Evolutionary conservation across 257 asterid genomes (phyloP).

Genomic region (Voacanga thouarsii): DNA sequence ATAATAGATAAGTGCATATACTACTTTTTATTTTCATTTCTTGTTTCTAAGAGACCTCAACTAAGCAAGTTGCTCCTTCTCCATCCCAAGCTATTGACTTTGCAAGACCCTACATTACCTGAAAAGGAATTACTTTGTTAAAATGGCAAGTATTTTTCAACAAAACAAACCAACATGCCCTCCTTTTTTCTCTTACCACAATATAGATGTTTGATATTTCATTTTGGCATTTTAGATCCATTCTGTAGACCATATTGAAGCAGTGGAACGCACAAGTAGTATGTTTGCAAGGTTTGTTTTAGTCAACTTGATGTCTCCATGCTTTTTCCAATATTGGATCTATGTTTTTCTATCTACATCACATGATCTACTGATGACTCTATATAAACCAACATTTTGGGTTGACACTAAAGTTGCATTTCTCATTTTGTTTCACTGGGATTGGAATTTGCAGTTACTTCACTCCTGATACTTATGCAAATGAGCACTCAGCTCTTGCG

Average conservation of each 20-base stretch:
- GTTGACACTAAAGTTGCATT: neutral
- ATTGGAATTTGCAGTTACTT: constrained; percentile 66
- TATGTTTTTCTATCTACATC: too few relatives aligned
- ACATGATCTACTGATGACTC: neutral
- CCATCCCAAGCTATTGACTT: constrained; percentile 99
- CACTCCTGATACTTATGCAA: constrained; percentile 97
- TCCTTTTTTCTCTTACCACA: too few relatives aligned
- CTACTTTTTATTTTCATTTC: neutral
- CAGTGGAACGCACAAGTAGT: constrained; percentile 77
- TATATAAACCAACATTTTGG: neutral
- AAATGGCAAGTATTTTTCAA: constrained; percentile 7
- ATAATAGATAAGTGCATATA: neutral
- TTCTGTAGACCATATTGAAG: constrained; percentile 70
- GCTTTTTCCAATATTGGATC: neutral
- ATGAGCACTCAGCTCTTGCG: constrained; percentile 81
- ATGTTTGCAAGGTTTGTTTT: constrained; percentile 62
- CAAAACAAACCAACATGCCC: too few relatives aligned
- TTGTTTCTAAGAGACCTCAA: constrained; percentile 58
- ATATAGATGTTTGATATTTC: constrained; percentile 20
- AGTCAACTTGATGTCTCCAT: neutral
- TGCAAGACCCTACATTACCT: constrained; percentile 99
- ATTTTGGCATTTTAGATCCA: constrained; percentile 68
- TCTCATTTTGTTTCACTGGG: neutral
- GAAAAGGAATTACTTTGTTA: constrained; percentile 20
- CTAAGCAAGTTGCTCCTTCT: constrained; percentile 99